Evolutionary conservation across 2,329 filamentous ascomycete species (phyloP), one percentile per base, ranked within the genome.

Genomic region (Ophiocordyceps camponoti-saundersi): DNA sequence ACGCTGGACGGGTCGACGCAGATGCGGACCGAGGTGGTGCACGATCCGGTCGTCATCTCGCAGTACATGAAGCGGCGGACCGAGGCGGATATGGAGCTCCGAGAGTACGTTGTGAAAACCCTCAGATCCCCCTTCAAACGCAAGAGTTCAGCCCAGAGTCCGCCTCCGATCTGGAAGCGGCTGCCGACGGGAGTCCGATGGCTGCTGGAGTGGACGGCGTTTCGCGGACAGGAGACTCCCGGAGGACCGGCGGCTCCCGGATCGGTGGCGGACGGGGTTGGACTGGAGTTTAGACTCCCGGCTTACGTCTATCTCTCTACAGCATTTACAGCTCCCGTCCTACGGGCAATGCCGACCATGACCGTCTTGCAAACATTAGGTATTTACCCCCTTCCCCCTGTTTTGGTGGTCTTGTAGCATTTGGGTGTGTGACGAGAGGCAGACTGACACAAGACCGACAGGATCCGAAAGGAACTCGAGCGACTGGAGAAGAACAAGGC

Each of bases 401-500:
- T 7, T 15, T 36, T 36, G 34, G 3, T 34, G n/a, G n/a, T n/a
- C n/a, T n/a, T n/a, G n/a, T n/a, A n/a, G n/a, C n/a, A n/a, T n/a
- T n/a, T n/a, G n/a, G n/a, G n/a, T n/a, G n/a, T n/a, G n/a, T n/a
- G n/a, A n/a, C n/a, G n/a, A n/a, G n/a, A n/a, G n/a, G n/a, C n/a
- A n/a, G 42, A 12, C 45, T 44, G 10, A 46, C 45, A 16, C 4
- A 1, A 36, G 16, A 2, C 12, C 2, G 12, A 12, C 44, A 66
- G 60, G 64, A 70, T 63, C 57, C 66, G 61, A 59, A 68, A 64
- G 54, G 90, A 96, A 62, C 75, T 93, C 47, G 79, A 79, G 46
- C 83, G 92, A 53, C 77, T 98, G 30, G 77, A 92, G 58, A 85
- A 89, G 57, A 98, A 96, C 69, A 87, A 87, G 55, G 89, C 94